These are phyloP conservation scores for Elaeis oleifera DNA, from an alignment of 202 grass and related monocot species.

Conservation along the genomic window DNA sequence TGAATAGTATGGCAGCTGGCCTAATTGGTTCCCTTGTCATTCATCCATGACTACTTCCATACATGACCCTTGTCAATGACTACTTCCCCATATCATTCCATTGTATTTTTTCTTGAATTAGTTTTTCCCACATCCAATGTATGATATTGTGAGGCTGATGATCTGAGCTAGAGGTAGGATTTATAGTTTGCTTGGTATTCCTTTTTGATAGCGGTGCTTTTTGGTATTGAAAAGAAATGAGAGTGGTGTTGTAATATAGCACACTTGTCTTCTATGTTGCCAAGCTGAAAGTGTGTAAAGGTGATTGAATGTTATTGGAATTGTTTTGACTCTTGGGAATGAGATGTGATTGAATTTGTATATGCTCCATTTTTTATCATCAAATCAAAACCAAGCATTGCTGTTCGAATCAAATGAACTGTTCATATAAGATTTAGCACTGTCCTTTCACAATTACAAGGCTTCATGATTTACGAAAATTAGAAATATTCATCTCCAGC, in stretches of 20 bases:
- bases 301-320: background rate
- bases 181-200: too few relatives aligned
- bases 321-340: constrained; percentile 9
- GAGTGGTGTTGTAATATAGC: background rate
- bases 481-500: too few relatives aligned
- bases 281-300: constrained; percentile 6
- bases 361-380: background rate
- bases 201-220: too few relatives aligned
- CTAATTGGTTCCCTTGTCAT: background rate
- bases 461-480: too few relatives aligned
- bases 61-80: background rate
- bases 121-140: too few relatives aligned
- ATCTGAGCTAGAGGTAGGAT: too few relatives aligned
- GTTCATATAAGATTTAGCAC: too few relatives aligned
- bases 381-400: background rate
- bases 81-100: background rate
- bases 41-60: background rate
- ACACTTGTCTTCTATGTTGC: background rate
- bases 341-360: background rate
- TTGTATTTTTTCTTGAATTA: background rate
- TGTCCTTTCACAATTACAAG: too few relatives aligned
- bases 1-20: background rate
- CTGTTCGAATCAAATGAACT: too few relatives aligned
- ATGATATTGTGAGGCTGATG: too few relatives aligned
- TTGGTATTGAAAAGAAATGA: background rate